These are phyloP conservation scores for Geotrichum restrictum DNA, from an alignment of 1,139 yeast species.

Conservation along the genomic window DNA sequence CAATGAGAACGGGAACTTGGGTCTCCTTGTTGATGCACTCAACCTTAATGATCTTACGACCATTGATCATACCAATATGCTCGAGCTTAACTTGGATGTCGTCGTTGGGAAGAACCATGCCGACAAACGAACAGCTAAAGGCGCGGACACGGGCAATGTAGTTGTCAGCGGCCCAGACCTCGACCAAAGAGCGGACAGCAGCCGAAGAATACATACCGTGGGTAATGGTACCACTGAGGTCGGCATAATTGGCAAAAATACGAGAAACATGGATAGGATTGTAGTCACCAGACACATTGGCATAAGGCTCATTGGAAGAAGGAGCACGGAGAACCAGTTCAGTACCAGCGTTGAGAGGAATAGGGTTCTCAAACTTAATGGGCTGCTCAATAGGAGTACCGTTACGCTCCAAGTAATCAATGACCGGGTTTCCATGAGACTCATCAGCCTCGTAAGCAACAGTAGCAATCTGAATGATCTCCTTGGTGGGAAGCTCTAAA, in stretches of 20 bases:
- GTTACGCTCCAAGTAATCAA: constrained; percentile 85
- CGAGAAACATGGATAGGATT: constrained; percentile 97
- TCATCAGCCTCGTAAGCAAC: constrained; percentile 88
- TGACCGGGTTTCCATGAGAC: constrained; percentile 95
- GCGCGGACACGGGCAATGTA: constrained; percentile 95
- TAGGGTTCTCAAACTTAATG: constrained; percentile 79
- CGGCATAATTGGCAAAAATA: constrained; percentile 89
- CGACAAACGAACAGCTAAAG: constrained; percentile 83
- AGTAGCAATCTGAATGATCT: constrained; percentile 79
- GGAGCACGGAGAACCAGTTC: constrained; percentile 72
- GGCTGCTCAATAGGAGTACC: constrained; percentile 96
- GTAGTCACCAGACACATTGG: constrained; percentile 95
- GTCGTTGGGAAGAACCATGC: constrained; percentile 97
- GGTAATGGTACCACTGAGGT: constrained; percentile 93
- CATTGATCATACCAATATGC: constrained; percentile 98
- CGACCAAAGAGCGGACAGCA: constrained; percentile 88
- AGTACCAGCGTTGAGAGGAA: constrained; percentile 78
- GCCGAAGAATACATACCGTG: constrained; percentile 99
- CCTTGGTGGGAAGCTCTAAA: constrained; percentile 90
- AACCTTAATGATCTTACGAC: constrained; percentile 93
- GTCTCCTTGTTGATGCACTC: constrained; percentile 82
- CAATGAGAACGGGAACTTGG: constrained; percentile 64
- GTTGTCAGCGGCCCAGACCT: constrained; percentile 98
- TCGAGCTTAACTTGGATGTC: constrained; percentile 81
- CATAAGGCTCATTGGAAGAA: constrained; percentile 89